phyloP scores from a whole-genome alignment of 805 yeast genomes.

The Myxozyma udenii region DNA sequence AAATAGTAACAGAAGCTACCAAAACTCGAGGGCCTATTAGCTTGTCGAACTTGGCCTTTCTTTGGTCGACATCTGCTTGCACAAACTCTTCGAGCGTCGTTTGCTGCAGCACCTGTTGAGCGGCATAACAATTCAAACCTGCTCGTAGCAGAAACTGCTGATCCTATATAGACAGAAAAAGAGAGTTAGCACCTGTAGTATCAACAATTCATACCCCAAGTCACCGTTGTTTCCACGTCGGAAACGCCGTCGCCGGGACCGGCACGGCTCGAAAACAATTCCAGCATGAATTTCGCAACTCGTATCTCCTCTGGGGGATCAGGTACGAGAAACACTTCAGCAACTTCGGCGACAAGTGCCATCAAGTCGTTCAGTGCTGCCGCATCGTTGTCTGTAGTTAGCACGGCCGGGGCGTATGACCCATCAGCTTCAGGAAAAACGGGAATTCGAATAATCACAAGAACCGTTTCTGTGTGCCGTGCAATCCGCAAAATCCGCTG shows the following conservation, averaged over 20 bases:
- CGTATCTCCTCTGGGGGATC: background rate
- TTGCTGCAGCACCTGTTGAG: conserved; percentile 13
- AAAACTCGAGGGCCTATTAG: conserved; percentile 13
- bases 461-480: background rate
- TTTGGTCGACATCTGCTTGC: conserved; percentile 2
- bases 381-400: conserved; percentile 4
- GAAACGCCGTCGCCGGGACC: conserved; percentile 21
- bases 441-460: conserved; percentile 2
- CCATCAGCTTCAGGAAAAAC: background rate
- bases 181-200: background rate
- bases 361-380: conserved; percentile 12
- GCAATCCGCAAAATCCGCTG: background rate
- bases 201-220: background rate
- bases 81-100: conserved; percentile 2
- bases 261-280: conserved; percentile 4
- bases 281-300: conserved; percentile 1
- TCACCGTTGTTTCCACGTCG: conserved; percentile 20
- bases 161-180: conserved; percentile 4
- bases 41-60: conserved; percentile 2
- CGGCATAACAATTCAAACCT: conserved; percentile 19
- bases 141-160: conserved; percentile 12
- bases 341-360: conserved; percentile 2
- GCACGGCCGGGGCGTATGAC: background rate
- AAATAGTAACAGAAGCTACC: background rate
- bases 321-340: background rate